Percentiles rank a stretch among this genome's conserved stretches.
Conservation (phyloP, 1,284 basidiomycete genomes). For the Sphaerobolus stellatus region DNA sequence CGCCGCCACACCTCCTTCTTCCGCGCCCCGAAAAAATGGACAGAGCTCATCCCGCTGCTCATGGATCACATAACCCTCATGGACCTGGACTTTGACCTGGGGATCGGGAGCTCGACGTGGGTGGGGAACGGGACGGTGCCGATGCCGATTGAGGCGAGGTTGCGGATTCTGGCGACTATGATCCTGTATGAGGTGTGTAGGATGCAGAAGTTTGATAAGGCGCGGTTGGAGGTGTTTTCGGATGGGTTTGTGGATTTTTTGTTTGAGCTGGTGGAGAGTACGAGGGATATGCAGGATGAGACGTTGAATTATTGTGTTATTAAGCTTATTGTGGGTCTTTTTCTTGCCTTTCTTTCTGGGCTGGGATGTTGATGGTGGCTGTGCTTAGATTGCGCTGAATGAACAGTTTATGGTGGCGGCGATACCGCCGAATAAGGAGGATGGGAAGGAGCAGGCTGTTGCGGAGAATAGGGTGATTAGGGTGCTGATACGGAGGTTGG, state of each 20-base stretch:
- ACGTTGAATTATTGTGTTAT: conserved; percentile 92
- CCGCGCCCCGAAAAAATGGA: conserved; percentile 79
- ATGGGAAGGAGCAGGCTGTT: conserved; percentile 30
- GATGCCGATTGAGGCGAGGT: conserved; percentile 76
- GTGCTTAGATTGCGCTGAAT: conserved; percentile 79
- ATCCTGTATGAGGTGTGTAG: conserved; percentile 90
- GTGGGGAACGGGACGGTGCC: conserved; percentile 38
- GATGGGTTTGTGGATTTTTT: conserved; percentile 86
- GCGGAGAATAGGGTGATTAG: conserved; percentile 77
- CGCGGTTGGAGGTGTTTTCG: conserved; percentile 66
- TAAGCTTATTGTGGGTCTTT: conserved; percentile 75
- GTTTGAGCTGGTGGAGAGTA: conserved; percentile 93
- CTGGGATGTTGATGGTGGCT: conserved; percentile 1
- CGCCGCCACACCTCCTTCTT: conserved; percentile 68
- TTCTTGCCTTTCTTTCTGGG: conserved; percentile 4
- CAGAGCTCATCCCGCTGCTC: conserved; percentile 74
- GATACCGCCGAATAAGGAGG: conserved; percentile 23
- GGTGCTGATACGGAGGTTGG: conserved; percentile 79
- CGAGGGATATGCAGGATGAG: conserved; percentile 85
- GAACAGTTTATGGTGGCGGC: conserved; percentile 96
- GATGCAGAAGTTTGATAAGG: conserved; percentile 74
- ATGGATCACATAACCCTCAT: conserved; percentile 72
- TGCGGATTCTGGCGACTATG: conserved; percentile 69
- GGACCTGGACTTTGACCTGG: conserved; percentile 63
- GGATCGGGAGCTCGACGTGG: conserved; percentile 31